Base-by-base conservation (phyloP, 768 basidiomycete species). In the Lenzites betulinus region DNA sequence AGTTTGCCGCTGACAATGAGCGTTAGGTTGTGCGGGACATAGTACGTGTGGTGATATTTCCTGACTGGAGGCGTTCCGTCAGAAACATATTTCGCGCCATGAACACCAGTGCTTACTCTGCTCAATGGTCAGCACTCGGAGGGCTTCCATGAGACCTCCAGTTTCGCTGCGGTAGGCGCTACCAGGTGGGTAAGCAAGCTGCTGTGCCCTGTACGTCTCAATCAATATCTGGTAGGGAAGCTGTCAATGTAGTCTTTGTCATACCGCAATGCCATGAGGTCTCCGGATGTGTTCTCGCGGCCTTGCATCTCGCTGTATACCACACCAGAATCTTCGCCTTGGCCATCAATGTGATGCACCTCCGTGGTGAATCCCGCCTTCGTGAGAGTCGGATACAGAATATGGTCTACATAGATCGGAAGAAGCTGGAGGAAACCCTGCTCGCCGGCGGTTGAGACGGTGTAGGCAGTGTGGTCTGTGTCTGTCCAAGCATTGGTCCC, bases 261-360 rank as follows among this genome's bases (percentile, higher is more conserved):
- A 43, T 63, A 94, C 93, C 85, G 77, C 26, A 95, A 81, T 38
- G 88, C 86, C 91, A 97, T 95, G 44, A 98, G 77, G 76, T 98
- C 95, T 11, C 85, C 87, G 1, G 92, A 85, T 0, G 92, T 94
- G 69, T 98, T 98, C 77, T 98, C 89, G 48, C 96, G 83, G 1
- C 94, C 95, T 76, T 95, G 93, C 95, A 97, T 97, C 76, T 95
- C 92, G 69, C 90, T 91, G 74, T 97, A 98, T 11, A 98, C 96
- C 1, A 99, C 97, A 38, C 97, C 97, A 16, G 92, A 90, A 69
- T 98, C 86, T 66, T 95, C 85, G 8, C 94, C 96, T 69, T 92
- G 86, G 2, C 83, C 83, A 72, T 98, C 91, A 64, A 98, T 86
- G 73, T 98, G 94, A 73, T 98, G 93, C n/a, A 99, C 89, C 70